Conservation (phyloP, 2,329 filamentous ascomycete species). For the Talaromyces sp. region DNA sequence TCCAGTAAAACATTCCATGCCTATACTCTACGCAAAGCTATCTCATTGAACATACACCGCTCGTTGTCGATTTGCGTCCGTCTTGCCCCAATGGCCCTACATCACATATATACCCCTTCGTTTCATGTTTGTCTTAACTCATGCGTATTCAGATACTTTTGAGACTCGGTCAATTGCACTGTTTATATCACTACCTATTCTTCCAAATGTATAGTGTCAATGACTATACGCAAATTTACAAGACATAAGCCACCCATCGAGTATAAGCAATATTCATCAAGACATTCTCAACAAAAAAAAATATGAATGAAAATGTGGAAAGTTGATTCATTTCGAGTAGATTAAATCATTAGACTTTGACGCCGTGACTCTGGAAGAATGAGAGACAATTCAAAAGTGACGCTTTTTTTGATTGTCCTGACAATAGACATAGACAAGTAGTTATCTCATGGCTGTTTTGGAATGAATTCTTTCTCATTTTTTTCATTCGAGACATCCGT, state of each 20-base stretch:
- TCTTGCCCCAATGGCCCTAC: neutral
- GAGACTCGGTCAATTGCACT: neutral
- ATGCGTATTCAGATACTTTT: neutral
- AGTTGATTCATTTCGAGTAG: neutral
- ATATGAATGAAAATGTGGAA: neutral
- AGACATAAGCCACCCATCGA: too few relatives aligned
- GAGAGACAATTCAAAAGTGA: neutral
- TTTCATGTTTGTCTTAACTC: neutral
- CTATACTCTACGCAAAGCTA: neutral
- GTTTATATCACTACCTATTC: neutral
- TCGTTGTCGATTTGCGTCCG: neutral
- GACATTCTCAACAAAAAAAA: too few relatives aligned
- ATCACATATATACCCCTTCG: neutral
- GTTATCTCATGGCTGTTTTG: too few relatives aligned
- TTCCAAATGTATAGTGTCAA: too few relatives aligned
- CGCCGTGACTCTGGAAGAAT: conserved; percentile 5
- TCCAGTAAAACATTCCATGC: neutral
- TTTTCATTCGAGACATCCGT: neutral
- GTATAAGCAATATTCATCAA: neutral
- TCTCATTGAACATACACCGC: neutral
- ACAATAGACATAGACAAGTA: too few relatives aligned
- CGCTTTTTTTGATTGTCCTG: neutral
- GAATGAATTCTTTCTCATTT: neutral
- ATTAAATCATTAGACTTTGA: conserved; percentile 8
- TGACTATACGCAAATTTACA: neutral